Evolutionary conservation across 257 asterid genomes (phyloP), one percentile per base, ranked within the genome.

Genomic region (Ilex asprella): DNA sequence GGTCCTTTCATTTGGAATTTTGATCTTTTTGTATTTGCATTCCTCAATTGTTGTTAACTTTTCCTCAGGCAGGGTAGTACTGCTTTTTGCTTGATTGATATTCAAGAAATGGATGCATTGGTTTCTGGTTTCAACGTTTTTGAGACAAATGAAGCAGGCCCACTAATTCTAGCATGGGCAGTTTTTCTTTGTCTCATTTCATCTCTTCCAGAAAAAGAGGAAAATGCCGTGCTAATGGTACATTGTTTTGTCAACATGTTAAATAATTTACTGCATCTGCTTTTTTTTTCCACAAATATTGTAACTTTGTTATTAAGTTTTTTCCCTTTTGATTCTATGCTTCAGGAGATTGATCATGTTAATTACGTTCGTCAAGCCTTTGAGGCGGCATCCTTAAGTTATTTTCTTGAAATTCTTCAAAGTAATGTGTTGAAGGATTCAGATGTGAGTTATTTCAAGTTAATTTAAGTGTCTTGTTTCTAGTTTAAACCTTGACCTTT

Each of bases 141-240:
- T 58, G 86, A 86, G 68, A 81, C 78, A 55, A 89, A 78, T 75
- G 97, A 89, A 79, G 80, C 81, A 10, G 99, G 99, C 30, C 97
- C 91, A 35, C 71, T 92, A 75, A 74, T 89, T 72, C 95, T 89
- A 55, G 86, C 97, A 58, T 92, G 99, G 99, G 97, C 97, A 16
- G 88, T 84, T 56, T 89, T 92, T 78, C 91, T 89, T 64, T 85
- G 96, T 79, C 96, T 92, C 59, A 65, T 86, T 66, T 85, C 86
- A 56, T 82, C 96, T 64, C 97, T 92, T 67, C 95, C 99, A 41
- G 89, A 67, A 46, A 84, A 76, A 78, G 94, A 85, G 75, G 83
- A 78, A 70, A 82, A 70, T 65, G 70, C 58, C 70, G 63, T 72
- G 64, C 76, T 87, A 73, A 73, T 65, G 97, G 99, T 92, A 86